A percentile compares a stretch with the other conserved stretches of the same genome.
Conservation (phyloP, 2,329 filamentous ascomycete species). For the Colletotrichum sp. region DNA sequence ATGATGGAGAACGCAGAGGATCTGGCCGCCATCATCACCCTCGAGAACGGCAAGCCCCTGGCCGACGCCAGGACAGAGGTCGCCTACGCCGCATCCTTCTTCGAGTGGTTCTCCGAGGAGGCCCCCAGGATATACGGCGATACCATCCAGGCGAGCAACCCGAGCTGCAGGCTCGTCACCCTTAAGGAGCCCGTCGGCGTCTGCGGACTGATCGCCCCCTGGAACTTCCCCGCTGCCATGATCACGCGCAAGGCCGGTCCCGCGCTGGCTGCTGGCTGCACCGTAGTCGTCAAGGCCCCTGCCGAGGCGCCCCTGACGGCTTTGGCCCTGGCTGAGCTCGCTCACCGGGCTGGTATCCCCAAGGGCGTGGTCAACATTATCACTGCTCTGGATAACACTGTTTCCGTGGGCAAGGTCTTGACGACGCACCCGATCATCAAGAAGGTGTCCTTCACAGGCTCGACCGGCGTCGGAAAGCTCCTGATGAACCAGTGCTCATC, state of each 20-base stretch:
- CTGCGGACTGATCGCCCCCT: constrained; percentile 76
- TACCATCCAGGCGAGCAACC: constrained; percentile 63
- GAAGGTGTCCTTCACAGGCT: constrained; percentile 82
- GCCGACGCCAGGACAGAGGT: constrained; percentile 64
- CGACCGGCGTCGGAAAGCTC: constrained; percentile 71
- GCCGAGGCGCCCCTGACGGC: constrained; percentile 72
- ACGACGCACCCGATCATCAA: constrained; percentile 73
- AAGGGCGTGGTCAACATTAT: constrained; percentile 79
- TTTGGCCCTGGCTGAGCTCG: constrained; percentile 69
- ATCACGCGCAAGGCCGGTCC: constrained; percentile 76
- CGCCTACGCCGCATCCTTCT: constrained; percentile 62
- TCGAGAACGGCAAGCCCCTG: constrained; percentile 74
- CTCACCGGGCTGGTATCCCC: constrained; percentile 77
- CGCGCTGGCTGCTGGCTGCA: constrained; percentile 69
- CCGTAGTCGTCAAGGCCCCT: constrained; percentile 68
- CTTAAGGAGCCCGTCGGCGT: constrained; percentile 79
- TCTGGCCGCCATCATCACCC: constrained; percentile 69
- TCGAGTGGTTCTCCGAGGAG: constrained; percentile 70
- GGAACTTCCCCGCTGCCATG: constrained; percentile 67
- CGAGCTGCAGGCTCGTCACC: constrained; percentile 63
- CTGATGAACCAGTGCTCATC: constrained; percentile 77
- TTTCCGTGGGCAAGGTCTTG: constrained; percentile 64
- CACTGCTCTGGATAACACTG: constrained; percentile 55
- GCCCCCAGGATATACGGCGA: constrained; percentile 64
- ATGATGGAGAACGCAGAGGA: constrained; percentile 71